These are phyloP conservation scores for Ogataea nakhonphanomensis DNA, from an alignment of 805 yeast species.

Conservation along the genomic window DNA sequence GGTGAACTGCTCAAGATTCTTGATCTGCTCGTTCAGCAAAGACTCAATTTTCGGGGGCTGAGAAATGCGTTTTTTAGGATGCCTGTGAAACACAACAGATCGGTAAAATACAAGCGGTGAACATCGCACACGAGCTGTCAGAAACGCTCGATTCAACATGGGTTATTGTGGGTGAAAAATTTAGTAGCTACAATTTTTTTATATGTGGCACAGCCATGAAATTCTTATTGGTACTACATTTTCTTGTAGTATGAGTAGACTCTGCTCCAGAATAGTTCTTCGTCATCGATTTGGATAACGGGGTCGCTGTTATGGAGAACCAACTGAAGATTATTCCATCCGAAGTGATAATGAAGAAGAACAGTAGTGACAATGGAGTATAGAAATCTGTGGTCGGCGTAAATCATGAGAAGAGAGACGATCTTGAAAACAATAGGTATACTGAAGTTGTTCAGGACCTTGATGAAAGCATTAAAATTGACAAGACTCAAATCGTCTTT, in stretches of 20 bases:
- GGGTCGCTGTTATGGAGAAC: constrained; percentile 20
- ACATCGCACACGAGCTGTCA: constrained; percentile 1
- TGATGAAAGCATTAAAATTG: constrained; percentile 19
- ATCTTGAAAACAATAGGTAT: constrained; percentile 19
- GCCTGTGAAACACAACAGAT: constrained; percentile 2
- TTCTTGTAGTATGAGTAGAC: constrained; percentile 27
- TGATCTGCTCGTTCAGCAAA: constrained; percentile 15
- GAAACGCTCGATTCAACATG: constrained; percentile 5
- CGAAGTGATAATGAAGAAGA: constrained; percentile 49
- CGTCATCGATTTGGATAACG: constrained; percentile 22
- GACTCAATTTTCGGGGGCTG: not conserved
- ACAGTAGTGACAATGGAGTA: constrained; percentile 39
- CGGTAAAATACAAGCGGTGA: not conserved
- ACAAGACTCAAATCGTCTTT: constrained; percentile 27
- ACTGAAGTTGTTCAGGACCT: constrained; percentile 18
- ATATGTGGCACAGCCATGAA: constrained; percentile 6
- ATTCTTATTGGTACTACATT: constrained; percentile 13
- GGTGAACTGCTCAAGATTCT: constrained; percentile 31
- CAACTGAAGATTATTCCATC: constrained; percentile 37
- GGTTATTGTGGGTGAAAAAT: constrained; percentile 1
- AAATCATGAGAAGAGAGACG: constrained; percentile 25
- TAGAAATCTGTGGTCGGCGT: constrained; percentile 37
- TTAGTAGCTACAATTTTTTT: not conserved
- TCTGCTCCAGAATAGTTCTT: constrained; percentile 29
- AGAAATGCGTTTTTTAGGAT: not conserved